Base-by-base conservation (phyloP, 139 green algal genomes). In the Picochlorum costavermella region DNA sequence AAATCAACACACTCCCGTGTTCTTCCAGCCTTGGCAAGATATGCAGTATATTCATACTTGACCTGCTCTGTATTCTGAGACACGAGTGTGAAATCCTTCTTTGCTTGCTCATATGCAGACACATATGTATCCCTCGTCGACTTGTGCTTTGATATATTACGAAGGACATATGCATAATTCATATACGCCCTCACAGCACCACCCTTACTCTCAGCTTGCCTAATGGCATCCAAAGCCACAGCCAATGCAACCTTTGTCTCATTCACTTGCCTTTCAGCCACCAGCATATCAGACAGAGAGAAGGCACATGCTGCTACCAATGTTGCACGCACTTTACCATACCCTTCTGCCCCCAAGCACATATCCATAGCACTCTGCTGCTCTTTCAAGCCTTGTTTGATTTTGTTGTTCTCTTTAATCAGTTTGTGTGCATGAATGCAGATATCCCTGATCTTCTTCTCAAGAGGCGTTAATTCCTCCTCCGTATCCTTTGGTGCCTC, bases 371-470 rank as follows among this genome's bases (percentile, higher is more conserved):
- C 70, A 4, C 44, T 45, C 33, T 63, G 49, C 56, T 76, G 70
- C 56, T 72, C 64, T 56, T 71, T 71, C 14, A 13, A 23, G n/a
- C 46, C 70, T 58, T 72, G 56, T 36, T 48, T 50, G 17, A 72
- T n/a, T 58, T 76, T 76, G 12, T 71, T 67, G 53, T 70, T 61
- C 56, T 76, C 56, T 68, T 61, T 67, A n/a, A 76, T 62, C 9
- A 72, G 56, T 56, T 76, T 76, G 70, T 76, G 64, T 9, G 70
- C 70, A 50, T 72, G 63, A 31, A 76, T 26, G 9, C 20, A 56
- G 64, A 76, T 69, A 13, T 72, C 28, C 20, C 49, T 26, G 2
- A 61, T 61, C 70, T 72, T 67, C 31, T 71, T 30, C 53, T 75
- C 69, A 9, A 75, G 30, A 16, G 37, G 36, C 6, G 37, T 43